These are phyloP conservation scores for Exophiala spinifera DNA, from an alignment of 2,329 filamentous ascomycete species.

Conservation along the genomic window DNA sequence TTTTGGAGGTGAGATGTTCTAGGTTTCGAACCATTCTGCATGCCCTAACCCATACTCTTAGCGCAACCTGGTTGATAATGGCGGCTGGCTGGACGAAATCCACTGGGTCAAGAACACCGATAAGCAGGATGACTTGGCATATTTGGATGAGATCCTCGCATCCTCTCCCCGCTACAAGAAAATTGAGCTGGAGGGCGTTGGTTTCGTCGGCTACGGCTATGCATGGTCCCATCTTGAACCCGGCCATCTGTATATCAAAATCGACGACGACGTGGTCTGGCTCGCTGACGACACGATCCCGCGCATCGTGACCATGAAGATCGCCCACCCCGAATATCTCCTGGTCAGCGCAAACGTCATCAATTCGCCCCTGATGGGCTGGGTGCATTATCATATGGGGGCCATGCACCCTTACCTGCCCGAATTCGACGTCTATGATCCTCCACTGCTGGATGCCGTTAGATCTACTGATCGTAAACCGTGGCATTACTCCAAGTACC, in stretches of 20 bases:
- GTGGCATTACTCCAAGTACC: conserved; percentile 37
- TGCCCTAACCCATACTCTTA: conserved; percentile 22
- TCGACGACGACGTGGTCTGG: conserved; percentile 48
- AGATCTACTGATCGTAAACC: conserved; percentile 21
- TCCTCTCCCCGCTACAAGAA: conserved; percentile 40
- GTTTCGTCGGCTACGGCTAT: conserved; percentile 35
- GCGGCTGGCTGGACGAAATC: conserved; percentile 46
- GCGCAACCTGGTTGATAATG: conserved; percentile 46
- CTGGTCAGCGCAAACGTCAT: conserved; percentile 56
- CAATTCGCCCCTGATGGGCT: conserved; percentile 54
- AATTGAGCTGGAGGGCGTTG: conserved; percentile 35
- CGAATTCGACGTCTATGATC: conserved; percentile 33
- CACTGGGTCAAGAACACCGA: conserved; percentile 46
- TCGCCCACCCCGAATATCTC: conserved; percentile 50
- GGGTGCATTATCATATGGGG: conserved; percentile 54
- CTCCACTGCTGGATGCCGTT: conserved; percentile 3
- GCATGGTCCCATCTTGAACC: conserved; percentile 30
- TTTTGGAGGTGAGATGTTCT: conserved; percentile 37
- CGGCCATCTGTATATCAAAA: conserved; percentile 43
- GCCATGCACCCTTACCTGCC: conserved; percentile 55
- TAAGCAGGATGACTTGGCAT: conserved; percentile 39
- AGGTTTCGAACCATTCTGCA: not conserved
- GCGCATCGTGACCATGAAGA: conserved; percentile 52
- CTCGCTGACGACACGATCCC: conserved; percentile 49
- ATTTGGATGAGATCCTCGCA: conserved; percentile 40